phyloP scores from a whole-genome alignment of 164 flowering plant species.

The Umbellularia californica region DNA sequence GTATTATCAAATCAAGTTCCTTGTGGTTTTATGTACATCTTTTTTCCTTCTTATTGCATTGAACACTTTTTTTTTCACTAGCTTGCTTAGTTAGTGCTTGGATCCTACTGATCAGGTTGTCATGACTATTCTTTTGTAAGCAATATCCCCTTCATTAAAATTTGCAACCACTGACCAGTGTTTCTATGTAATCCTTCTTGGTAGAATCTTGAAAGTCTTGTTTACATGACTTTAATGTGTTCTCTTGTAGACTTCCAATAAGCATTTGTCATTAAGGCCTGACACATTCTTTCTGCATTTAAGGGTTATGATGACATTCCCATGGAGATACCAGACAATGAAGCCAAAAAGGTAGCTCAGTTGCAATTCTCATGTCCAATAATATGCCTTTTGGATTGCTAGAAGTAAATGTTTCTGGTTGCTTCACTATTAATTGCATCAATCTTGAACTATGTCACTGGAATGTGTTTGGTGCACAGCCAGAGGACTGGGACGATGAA shows the following conservation, averaged over 20 bases:
- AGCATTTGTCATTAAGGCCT: not conserved
- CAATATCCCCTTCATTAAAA: not conserved
- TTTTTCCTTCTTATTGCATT: not conserved
- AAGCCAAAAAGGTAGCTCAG: slow-evolving; percentile 73
- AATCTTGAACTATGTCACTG: not conserved
- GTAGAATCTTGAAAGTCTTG: not conserved
- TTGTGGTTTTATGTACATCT: not conserved
- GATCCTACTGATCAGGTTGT: not conserved
- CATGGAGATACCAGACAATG: slow-evolving; percentile 70
- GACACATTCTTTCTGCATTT: not conserved
- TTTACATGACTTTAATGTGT: not conserved
- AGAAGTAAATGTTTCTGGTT: not conserved
- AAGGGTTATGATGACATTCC: slow-evolving; percentile 94
- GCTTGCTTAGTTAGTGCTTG: not conserved
- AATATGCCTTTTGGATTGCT: not conserved
- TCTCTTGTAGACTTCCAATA: not conserved
- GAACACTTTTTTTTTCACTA: not conserved
- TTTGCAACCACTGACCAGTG: not conserved
- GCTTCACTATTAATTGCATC: not conserved
- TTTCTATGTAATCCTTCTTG: too few relatives aligned
- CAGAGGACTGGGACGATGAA: slow-evolving; percentile 97
- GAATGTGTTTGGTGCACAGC: slow-evolving; percentile 33
- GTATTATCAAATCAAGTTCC: not conserved
- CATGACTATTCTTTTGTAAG: not conserved
- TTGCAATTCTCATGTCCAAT: not conserved